Evolutionary conservation across 2,329 filamentous ascomycete species (phyloP).

Genomic region (Neobulgaria alba): DNA sequence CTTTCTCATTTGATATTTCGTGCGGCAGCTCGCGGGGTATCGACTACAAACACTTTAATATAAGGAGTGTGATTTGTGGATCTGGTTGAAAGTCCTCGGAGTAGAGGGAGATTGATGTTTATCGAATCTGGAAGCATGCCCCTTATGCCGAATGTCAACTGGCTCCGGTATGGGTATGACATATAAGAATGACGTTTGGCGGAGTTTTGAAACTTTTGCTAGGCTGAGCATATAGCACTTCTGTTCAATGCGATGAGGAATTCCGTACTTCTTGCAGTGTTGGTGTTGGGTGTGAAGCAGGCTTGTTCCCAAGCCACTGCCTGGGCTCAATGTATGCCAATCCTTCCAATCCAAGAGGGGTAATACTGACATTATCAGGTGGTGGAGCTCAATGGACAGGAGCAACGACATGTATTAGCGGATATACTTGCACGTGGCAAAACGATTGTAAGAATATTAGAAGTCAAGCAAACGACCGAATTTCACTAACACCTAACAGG

Average conservation of each 20-base stretch:
- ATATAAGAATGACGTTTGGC: neutral
- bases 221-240: neutral
- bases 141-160: neutral
- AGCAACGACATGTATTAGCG: slow-evolving; percentile 3
- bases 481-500: slow-evolving; percentile 1
- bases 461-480: neutral
- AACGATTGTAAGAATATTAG: slow-evolving; percentile 5
- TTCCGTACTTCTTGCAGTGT: neutral
- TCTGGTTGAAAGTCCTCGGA: neutral
- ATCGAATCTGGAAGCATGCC: neutral
- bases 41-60: neutral
- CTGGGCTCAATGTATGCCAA: neutral
- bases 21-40: too few relatives aligned
- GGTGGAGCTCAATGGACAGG: slow-evolving; percentile 1
- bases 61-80: neutral
- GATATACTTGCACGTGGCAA: slow-evolving; percentile 4
- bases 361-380: neutral
- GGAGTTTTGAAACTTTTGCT: neutral
- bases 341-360: too few relatives aligned
- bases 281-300: neutral
- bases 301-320: neutral
- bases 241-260: neutral
- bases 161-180: neutral
- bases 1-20: too few relatives aligned
- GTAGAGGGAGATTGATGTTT: neutral